Conservation (phyloP, 495 filamentous ascomycete species). For the Bryoglossum gracile region DNA sequence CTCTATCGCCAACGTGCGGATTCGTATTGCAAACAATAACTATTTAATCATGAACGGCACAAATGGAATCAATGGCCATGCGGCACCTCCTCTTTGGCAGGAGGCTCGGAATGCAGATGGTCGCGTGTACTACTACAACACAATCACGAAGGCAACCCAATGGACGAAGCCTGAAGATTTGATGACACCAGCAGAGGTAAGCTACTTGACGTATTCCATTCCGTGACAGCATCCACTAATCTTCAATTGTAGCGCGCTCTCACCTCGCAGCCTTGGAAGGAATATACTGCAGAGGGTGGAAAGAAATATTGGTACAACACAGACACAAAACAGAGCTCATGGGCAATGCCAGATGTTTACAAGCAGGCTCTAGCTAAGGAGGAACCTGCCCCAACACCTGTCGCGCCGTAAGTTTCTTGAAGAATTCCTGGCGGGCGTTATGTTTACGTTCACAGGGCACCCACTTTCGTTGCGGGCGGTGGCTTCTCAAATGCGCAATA, state of each 20-base stretch:
- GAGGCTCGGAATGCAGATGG: conserved; percentile 80
- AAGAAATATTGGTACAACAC: conserved; percentile 92
- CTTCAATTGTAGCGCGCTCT: conserved; percentile 57
- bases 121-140: conserved; percentile 89
- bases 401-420: conserved; percentile 50
- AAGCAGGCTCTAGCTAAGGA: conserved; percentile 56
- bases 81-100: conserved; percentile 60
- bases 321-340: conserved; percentile 85
- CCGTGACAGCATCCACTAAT: conserved; percentile 11
- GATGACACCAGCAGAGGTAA: conserved; percentile 81
- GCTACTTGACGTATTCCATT: conserved; percentile 15
- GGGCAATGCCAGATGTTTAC: conserved; percentile 88
- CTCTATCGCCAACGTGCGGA: too few species aligned
- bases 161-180: conserved; percentile 90
- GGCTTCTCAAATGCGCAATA: conserved; percentile 40
- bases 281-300: conserved; percentile 79
- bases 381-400: conserved; percentile 38
- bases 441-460: conserved; percentile 34
- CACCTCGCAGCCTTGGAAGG: conserved; percentile 83
- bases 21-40: too few species aligned
- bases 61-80: conserved; percentile 48
- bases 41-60: conserved; percentile 62
- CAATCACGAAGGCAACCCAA: conserved; percentile 77
- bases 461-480: conserved; percentile 62
- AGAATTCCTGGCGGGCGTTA: conserved; percentile 3